A percentile compares a stretch with the other conserved stretches of the same genome.
phyloP scores from a whole-genome alignment of 257 asterid genomes.

The Verbena officinalis region DNA sequence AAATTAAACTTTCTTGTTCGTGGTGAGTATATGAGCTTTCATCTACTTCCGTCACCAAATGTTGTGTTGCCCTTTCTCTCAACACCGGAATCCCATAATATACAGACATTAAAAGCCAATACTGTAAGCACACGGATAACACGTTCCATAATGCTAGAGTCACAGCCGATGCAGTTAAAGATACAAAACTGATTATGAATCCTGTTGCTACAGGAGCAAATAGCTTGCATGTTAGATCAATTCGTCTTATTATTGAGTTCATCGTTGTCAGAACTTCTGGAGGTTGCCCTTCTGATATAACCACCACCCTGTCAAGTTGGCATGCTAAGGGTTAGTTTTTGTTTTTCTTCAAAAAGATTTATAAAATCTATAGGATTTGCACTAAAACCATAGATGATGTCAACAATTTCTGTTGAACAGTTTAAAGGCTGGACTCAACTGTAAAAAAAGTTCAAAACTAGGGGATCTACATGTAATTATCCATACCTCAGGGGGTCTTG shows the following conservation, averaged over 20 bases:
- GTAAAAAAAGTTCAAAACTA: too few relatives aligned
- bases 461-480: too few relatives aligned
- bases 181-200: constrained; percentile 79
- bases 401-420: too few relatives aligned
- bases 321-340: background rate
- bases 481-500: too few relatives aligned
- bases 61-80: constrained; percentile 46
- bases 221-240: constrained; percentile 75
- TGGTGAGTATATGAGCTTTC: constrained; percentile 30
- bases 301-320: constrained; percentile 73
- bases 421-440: too few relatives aligned
- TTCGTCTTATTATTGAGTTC: constrained; percentile 83
- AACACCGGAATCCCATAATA: constrained; percentile 72
- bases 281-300: constrained; percentile 78
- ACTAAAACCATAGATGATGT: too few relatives aligned
- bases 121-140: constrained; percentile 67
- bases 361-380: too few relatives aligned
- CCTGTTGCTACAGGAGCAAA: constrained; percentile 82
- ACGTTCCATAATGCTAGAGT: constrained; percentile 70
- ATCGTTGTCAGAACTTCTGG: constrained; percentile 60
- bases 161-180: constrained; percentile 78
- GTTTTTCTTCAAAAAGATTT: too few relatives aligned
- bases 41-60: constrained; percentile 28
- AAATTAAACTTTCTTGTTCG: constrained; percentile 32
- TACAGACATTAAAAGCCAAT: constrained; percentile 75